Evolutionary conservation across 1,284 basidiomycete genomes (phyloP).

Genomic region (Rhodotorula sp.): DNA sequence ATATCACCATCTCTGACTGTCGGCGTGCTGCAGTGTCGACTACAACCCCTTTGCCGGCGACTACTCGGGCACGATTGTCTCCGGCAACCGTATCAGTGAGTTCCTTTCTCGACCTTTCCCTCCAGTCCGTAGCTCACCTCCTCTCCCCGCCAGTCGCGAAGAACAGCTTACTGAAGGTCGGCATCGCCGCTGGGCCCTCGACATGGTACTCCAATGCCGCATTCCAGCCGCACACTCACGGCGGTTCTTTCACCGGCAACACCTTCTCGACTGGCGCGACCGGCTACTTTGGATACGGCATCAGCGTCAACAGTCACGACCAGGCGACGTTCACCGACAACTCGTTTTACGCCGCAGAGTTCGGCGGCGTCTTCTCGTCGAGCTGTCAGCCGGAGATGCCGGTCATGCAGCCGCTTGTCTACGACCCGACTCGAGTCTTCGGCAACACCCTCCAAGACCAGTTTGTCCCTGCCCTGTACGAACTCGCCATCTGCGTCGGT

Average conservation of each 20-base stretch:
- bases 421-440: neutral
- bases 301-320: slow-evolving; percentile 21
- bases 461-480: neutral
- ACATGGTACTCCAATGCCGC: slow-evolving; percentile 51
- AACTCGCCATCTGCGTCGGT: neutral
- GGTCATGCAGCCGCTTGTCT: neutral
- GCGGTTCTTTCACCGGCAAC: slow-evolving; percentile 65
- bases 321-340: slow-evolving; percentile 19
- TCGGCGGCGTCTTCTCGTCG: slow-evolving; percentile 23
- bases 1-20: too few species aligned
- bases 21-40: slow-evolving; percentile 1
- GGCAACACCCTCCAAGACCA: neutral
- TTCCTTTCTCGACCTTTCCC: neutral
- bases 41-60: slow-evolving; percentile 1
- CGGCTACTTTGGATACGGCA: slow-evolving; percentile 41
- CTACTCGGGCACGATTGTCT: neutral
- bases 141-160: slow-evolving; percentile 4
- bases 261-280: slow-evolving; percentile 49
- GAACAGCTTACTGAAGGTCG: slow-evolving; percentile 50
- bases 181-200: slow-evolving; percentile 51
- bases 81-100: slow-evolving; percentile 1
- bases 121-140: too few species aligned
- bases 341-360: slow-evolving; percentile 31
- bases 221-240: slow-evolving; percentile 47
- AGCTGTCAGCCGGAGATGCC: slow-evolving; percentile 2